Base-by-base conservation (phyloP, 1,284 basidiomycete species). In the Apiotrichum akiyoshidainum region DNA sequence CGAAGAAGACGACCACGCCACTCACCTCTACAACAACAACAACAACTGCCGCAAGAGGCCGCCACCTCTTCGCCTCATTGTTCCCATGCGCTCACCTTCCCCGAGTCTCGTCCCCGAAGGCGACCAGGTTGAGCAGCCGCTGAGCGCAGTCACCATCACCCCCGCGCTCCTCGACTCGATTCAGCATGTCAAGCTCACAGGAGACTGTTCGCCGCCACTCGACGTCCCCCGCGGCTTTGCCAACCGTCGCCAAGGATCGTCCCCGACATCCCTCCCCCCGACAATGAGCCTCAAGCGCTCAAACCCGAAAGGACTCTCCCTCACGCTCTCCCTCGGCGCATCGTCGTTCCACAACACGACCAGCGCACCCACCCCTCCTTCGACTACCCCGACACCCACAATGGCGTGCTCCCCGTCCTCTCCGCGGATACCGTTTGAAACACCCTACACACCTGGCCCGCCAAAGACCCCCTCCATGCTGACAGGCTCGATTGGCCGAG, bases 221-320 rank as follows among this genome's bases (percentile, higher is more conserved):
- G 39, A 52, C 9, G 13, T 42, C 16, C 26, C 39, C n/a, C 39
- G 46, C 46, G 21, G 40, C 41, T 5, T 52, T 46, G 8, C 53
- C 54, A 47, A 33, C 60, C 39, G 50, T n/a, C 52, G 52, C n/a
- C 44, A 21, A 13, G 37, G 37, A 13, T 33, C 52, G 21, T 55
- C 57, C 1, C 59, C 60, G 12, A 37, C 63, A n/a, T 49, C 61
- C 21, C 49, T 71, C 12, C 61, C 65, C 12, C 60, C 64, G 39
- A 52, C 55, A 31, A 46, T 69, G 45, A 57, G 60, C 21, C 54
- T 70, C 58, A 70, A 70, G 51, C 68, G 72, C 37, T 50, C 67
- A 44, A 74, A 74, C 57, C 69, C 70, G 11, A 75, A 75, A 56
- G 67, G 68, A 13, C 60, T 75, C 5, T 70, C 69, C 3, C 64